phyloP scores from a whole-genome alignment of 2,329 filamentous ascomycete genomes.

The Cladophialophora immunda region DNA sequence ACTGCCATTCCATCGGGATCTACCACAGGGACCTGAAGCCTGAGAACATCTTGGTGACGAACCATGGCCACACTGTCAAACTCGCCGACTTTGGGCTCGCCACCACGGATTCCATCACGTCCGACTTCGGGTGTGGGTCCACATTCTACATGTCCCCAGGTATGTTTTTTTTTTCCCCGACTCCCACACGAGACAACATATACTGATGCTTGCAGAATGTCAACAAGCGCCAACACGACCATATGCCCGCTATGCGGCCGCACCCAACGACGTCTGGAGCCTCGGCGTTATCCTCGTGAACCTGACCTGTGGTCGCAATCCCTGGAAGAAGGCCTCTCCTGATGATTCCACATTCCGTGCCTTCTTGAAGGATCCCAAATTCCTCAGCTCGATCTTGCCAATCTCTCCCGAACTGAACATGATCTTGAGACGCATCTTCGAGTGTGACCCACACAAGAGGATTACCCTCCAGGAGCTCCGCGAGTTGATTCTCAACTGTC shows the following conservation, averaged over 20 bases:
- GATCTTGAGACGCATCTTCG: constrained; percentile 88
- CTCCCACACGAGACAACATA: no score
- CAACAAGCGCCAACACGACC: constrained; percentile 77
- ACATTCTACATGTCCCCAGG: constrained; percentile 99
- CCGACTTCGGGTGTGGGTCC: constrained; percentile 96
- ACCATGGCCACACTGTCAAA: constrained; percentile 89
- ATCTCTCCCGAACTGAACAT: constrained; percentile 87
- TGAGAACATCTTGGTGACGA: constrained; percentile 94
- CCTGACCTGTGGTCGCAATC: constrained; percentile 95
- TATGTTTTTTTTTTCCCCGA: no score
- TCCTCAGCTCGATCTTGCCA: constrained; percentile 91
- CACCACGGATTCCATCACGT: constrained; percentile 81
- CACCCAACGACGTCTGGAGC: constrained; percentile 96
- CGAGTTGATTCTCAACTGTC: constrained; percentile 77
- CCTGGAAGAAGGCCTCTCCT: constrained; percentile 94
- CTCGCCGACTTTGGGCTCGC: constrained; percentile 97
- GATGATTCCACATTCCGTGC: constrained; percentile 96
- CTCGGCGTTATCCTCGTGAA: constrained; percentile 98
- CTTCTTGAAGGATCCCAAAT: constrained; percentile 83
- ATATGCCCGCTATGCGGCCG: constrained; percentile 83
- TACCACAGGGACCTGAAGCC: constrained; percentile 98
- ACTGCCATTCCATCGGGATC: constrained; percentile 91
- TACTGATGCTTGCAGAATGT: constrained; percentile 73
- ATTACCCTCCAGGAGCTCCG: constrained; percentile 83
- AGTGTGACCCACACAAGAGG: constrained; percentile 81